These are phyloP conservation scores for Aquanectria penicillioides DNA, from an alignment of 2,329 filamentous ascomycete genomes.

Conservation along the genomic window DNA sequence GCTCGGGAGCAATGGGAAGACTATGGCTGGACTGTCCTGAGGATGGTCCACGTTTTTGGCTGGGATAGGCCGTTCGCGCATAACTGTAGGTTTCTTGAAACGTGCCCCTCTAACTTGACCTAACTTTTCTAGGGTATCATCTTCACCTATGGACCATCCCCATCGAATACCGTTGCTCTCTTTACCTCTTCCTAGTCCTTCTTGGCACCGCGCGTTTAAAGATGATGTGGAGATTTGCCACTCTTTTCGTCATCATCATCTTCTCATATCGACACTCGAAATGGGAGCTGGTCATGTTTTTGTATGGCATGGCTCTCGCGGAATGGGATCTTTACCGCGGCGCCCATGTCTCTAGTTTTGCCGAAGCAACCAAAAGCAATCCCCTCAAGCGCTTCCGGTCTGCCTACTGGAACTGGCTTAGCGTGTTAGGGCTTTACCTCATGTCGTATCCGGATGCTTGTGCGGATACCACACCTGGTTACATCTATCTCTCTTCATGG, in stretches of 20 bases:
- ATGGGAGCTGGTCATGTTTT: conserved; percentile 67
- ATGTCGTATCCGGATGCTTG: conserved; percentile 50
- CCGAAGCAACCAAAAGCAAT: conserved; percentile 26
- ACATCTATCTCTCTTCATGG: conserved; percentile 56
- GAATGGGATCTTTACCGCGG: conserved; percentile 63
- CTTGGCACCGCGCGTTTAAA: conserved; percentile 60
- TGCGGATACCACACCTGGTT: conserved; percentile 62
- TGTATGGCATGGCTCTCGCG: conserved; percentile 63
- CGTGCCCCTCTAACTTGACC: conserved; percentile 9
- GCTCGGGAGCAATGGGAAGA: conserved; percentile 10
- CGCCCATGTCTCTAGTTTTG: conserved; percentile 49
- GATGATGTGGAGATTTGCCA: conserved; percentile 52
- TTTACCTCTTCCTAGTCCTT: conserved; percentile 66
- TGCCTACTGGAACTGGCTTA: conserved; percentile 52
- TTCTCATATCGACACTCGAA: conserved; percentile 59
- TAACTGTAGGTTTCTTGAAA: conserved; percentile 47
- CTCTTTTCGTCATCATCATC: conserved; percentile 53
- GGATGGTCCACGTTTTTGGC: conserved; percentile 61
- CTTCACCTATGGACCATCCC: conserved; percentile 73
- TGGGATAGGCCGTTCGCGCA: conserved; percentile 61
- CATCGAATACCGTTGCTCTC: conserved; percentile 67
- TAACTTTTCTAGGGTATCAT: conserved; percentile 55
- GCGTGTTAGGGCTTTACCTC: conserved; percentile 63
- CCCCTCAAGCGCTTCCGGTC: conserved; percentile 19
- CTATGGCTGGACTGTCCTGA: conserved; percentile 52